Percentiles rank a stretch among this genome's conserved stretches.
These are phyloP conservation scores for Sporisorium iseilematis-ciliati DNA, from an alignment of 1,284 basidiomycete genomes.

Conservation along the genomic window DNA sequence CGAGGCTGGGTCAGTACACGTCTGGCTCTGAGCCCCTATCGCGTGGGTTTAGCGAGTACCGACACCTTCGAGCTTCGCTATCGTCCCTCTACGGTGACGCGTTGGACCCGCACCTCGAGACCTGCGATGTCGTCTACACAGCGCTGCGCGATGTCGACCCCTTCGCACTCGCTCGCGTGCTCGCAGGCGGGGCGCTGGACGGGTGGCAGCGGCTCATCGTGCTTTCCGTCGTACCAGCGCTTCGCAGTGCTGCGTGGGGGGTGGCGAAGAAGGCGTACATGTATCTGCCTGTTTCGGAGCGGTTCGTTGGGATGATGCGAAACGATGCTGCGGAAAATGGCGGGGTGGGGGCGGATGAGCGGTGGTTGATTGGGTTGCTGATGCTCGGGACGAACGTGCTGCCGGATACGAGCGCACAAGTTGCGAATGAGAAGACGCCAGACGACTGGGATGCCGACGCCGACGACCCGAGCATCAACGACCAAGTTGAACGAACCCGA, in stretches of 20 bases:
- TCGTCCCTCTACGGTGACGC: background rate
- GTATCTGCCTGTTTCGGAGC: constrained; percentile 24
- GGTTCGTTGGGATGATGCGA: constrained; percentile 1
- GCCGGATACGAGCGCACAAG: background rate
- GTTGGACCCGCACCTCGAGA: background rate
- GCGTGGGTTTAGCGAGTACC: constrained; percentile 23
- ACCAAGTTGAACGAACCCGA: background rate
- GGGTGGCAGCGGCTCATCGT: constrained; percentile 33
- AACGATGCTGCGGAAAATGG: background rate
- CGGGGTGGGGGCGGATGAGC: background rate
- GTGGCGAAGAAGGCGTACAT: constrained; percentile 35
- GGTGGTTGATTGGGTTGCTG: constrained; percentile 14
- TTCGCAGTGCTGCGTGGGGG: constrained; percentile 30
- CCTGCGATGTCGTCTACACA: constrained; percentile 25
- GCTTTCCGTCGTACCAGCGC: constrained; percentile 14
- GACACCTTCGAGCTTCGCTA: background rate
- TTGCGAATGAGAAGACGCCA: constrained; percentile 1
- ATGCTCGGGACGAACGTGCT: constrained; percentile 20
- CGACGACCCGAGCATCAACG: background rate
- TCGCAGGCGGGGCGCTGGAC: constrained; percentile 15
- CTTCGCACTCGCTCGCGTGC: constrained; percentile 9
- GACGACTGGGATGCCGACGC: constrained; percentile 28
- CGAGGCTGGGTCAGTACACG: constrained; percentile 36
- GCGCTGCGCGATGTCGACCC: constrained; percentile 24
- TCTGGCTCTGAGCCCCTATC: background rate